phyloP scores from a whole-genome alignment of 2,329 filamentous ascomycete species.

The Fusarium sterilihyphosum region DNA sequence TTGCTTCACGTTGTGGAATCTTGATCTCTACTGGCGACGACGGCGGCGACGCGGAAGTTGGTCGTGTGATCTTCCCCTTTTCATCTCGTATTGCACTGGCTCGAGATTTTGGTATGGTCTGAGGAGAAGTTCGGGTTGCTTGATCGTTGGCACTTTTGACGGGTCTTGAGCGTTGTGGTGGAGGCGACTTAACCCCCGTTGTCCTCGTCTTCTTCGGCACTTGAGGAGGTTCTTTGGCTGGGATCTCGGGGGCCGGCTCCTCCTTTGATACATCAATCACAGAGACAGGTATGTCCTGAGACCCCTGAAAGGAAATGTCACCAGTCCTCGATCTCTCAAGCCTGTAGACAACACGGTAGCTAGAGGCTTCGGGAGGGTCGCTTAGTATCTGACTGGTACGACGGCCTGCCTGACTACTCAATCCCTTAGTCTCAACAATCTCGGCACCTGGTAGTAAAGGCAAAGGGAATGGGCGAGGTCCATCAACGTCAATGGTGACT shows the following conservation, averaged over 20 bases:
- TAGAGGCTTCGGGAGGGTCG: conserved; percentile 45
- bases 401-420: conserved; percentile 12
- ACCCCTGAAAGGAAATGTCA: conserved; percentile 52
- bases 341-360: conserved; percentile 68
- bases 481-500: conserved; percentile 71
- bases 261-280: conserved; percentile 44
- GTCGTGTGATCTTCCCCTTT: conserved; percentile 15
- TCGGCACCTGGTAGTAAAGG: conserved; percentile 68
- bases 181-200: conserved; percentile 10
- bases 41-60: conserved; percentile 18
- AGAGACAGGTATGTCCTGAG: conserved; percentile 43
- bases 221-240: conserved; percentile 19
- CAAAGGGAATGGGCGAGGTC: conserved; percentile 60
- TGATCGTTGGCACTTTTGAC: conserved; percentile 9
- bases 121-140: not conserved
- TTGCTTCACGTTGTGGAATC: conserved; percentile 33
- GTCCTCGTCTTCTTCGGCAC: conserved; percentile 19
- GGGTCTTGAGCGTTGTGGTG: conserved; percentile 20
- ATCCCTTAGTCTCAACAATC: conserved; percentile 63
- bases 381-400: conserved; percentile 27
- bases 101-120: conserved; percentile 2
- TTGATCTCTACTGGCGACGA: conserved; percentile 13
- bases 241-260: conserved; percentile 2
- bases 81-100: conserved; percentile 5
- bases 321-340: conserved; percentile 63